Evolutionary conservation across 805 yeast species (phyloP), one percentile per base, ranked within the genome.

Genomic region (Clavispora fructus): DNA sequence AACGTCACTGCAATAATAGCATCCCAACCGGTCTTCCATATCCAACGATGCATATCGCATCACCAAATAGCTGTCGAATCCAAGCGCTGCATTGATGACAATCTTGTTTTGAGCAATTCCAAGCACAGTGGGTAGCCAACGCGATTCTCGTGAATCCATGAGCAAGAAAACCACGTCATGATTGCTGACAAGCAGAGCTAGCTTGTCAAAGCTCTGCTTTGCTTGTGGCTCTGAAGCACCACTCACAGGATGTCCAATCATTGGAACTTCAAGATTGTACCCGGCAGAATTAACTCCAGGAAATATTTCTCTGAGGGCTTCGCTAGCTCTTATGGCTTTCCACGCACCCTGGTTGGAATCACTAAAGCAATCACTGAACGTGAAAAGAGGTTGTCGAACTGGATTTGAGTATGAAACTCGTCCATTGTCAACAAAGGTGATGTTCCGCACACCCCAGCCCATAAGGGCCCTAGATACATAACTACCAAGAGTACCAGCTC

Each of bases 101-200:
- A 80, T 71, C 61, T 94, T 94, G 40, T 74, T 61, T 58, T 77
- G 67, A 1, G 83, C 82, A 44, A 79, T 73, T 0, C 89, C 87
- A 35, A 94, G 64, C 1, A 92, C 80, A 0, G 98, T 85, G 1
- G 99, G 99, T n/a, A 94, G 71, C 99, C 99, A 94, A 52, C 99
- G 75, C 1, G 97, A 80, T 61, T 94, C 99, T 44, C 99, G 75
- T 6, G 97, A 89, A 62, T 94, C 99, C 86, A 91, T 87, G 40
- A 91, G 69, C 29, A 95, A 65, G 56, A 85, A 94, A 0, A 92
- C 62, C 0, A 76, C 85, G 63, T 94, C 99, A 61, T 89, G 92
- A 0, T 65, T 68, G 14, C 75, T 73, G 23, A 88, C 78, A 7
- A 90, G 68, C 35, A 67, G 54, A 25, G 67, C 68, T 17, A 94